These are phyloP conservation scores for Pseudogymnoascus sp. DNA, from an alignment of 2,329 filamentous ascomycete species.

Conservation along the genomic window DNA sequence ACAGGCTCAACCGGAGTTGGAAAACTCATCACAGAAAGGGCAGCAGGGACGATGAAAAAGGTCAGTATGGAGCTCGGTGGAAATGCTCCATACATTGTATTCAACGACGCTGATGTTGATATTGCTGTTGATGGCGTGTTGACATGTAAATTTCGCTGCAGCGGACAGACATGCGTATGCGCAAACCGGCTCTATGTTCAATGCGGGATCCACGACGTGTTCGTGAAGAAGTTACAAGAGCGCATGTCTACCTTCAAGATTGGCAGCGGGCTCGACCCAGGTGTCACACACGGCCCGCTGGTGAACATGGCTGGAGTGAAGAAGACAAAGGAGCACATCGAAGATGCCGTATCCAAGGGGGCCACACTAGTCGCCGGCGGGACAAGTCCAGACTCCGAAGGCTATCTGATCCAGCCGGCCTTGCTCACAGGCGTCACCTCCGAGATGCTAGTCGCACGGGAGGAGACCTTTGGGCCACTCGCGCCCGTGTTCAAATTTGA, in stretches of 20 bases:
- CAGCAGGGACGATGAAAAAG: not conserved
- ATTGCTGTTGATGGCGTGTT: conserved; percentile 41
- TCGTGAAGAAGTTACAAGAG: conserved; percentile 45
- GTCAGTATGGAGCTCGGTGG: not conserved
- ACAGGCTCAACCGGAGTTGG: conserved; percentile 44
- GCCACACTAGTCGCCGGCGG: conserved; percentile 55
- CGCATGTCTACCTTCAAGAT: conserved; percentile 44
- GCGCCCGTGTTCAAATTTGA: conserved; percentile 56
- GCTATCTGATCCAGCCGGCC: conserved; percentile 62
- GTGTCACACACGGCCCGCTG: conserved; percentile 51
- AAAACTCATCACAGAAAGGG: conserved; percentile 46
- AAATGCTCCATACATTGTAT: conserved; percentile 51
- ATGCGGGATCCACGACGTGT: conserved; percentile 50
- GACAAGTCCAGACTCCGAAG: conserved; percentile 37
- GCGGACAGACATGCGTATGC: conserved; percentile 56
- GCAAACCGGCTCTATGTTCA: conserved; percentile 60
- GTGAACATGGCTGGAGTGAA: conserved; percentile 46
- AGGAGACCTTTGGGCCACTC: conserved; percentile 60
- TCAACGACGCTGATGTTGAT: conserved; percentile 54
- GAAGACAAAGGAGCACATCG: conserved; percentile 51
- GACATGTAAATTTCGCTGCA: conserved; percentile 47
- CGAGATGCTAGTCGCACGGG: conserved; percentile 43
- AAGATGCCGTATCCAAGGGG: conserved; percentile 54
- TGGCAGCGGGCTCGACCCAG: conserved; percentile 50
- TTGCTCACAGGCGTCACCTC: conserved; percentile 50